phyloP scores from a whole-genome alignment of 352 stramenopile species.

The Pythium guiyangense region DNA sequence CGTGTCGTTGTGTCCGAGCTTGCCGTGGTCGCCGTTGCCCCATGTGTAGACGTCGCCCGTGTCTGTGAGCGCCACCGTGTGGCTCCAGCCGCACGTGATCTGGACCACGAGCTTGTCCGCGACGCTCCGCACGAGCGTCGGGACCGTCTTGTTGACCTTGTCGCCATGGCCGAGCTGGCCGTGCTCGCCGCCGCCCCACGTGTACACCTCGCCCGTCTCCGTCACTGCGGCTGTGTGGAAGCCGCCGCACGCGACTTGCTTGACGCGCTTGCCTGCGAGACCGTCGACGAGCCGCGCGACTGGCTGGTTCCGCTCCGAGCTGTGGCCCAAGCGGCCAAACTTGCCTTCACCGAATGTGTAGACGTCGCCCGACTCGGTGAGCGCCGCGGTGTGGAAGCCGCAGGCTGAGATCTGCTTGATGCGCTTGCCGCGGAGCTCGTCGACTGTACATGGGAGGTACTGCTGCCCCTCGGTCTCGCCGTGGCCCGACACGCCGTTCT shows the following conservation, averaged over 20 bases:
- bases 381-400: constrained; percentile 80
- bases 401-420: constrained; percentile 89
- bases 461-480: constrained; percentile 94
- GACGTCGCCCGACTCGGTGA: constrained; percentile 87
- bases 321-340: constrained; percentile 82
- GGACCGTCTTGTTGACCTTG: constrained; percentile 94
- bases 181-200: constrained; percentile 89
- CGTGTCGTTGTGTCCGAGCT: constrained; percentile 92
- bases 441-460: constrained; percentile 90
- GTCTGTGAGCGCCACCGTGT: constrained; percentile 93
- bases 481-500: constrained; percentile 94
- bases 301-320: constrained; percentile 78
- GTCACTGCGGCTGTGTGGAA: constrained; percentile 87
- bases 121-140: constrained; percentile 89
- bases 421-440: constrained; percentile 81
- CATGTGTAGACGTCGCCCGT: constrained; percentile 92
- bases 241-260: constrained; percentile 85
- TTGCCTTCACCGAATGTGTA: constrained; percentile 94
- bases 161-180: constrained; percentile 96
- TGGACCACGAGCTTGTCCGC: constrained; percentile 88
- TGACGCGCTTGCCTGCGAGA: constrained; percentile 66
- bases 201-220: constrained; percentile 83
- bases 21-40: constrained; percentile 92
- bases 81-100: constrained; percentile 95
- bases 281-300: constrained; percentile 69